Base-by-base conservation (phyloP, 1,284 basidiomycete species). In the Sphagnurus paluster region DNA sequence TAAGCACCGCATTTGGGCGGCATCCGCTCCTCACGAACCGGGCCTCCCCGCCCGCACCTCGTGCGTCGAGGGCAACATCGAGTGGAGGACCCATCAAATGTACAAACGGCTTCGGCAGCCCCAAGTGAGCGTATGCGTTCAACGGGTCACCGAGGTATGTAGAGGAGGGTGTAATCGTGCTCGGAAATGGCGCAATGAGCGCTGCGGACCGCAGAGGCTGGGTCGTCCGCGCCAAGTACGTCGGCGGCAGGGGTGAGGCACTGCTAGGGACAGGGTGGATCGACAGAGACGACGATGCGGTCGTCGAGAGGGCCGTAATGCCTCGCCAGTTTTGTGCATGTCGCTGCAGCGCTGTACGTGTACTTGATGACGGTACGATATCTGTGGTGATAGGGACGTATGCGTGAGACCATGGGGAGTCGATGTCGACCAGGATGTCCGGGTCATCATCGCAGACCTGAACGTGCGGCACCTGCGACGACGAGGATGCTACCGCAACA, bases 21-120 rank as follows among this genome's bases (percentile, higher is more conserved):
- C 95, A 98, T 0, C 93, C 91, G 44, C 76, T 88, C 35, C 95
- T 72, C 0, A 87, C 83, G 64, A 90, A 98, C 13, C 91, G 73
- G 0, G 79, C 76, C 48, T 87, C 78, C 48, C 76, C 80, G 4
- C 93, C 93, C n/a, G 82, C 81, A n/a, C 80, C 72, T 11, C 95
- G 71, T 0, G 89, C 79, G 57, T 98, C 95, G 26, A 98, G 72
- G 2, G 89, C 87, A 10, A 97, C 65, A 52, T 86, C 86, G 50
- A 95, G 74, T 0, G 91, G 92, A 0, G 84, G 84, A 0, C 89
- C 89, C 0, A 98, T 65, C 5, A 90, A 75, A 50, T 91, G 87
- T 0, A 97, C 93, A 55, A 84, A 86, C 0, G 82, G 84, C 55
- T 84, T 86, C 28, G 84, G 87, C 71, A 84, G 77, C 13, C 85